Conservation (phyloP, 148 eudicot genomes). For the Heliosperma pusillum region DNA sequence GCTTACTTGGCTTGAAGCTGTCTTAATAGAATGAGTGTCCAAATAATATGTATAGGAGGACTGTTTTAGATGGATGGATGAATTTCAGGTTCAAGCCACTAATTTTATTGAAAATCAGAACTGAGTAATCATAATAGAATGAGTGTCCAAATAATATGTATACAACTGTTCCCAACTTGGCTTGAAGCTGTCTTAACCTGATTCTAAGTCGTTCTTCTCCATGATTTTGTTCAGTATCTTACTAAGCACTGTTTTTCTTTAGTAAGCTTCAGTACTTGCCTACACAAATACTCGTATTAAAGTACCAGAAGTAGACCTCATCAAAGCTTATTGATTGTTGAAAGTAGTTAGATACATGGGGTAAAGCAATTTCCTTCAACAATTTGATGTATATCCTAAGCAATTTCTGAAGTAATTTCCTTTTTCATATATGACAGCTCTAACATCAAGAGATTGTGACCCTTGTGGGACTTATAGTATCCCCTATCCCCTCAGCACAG, state of each 20-base stretch:
- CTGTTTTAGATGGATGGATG: neutral
- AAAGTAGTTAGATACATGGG: neutral
- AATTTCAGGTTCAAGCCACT: neutral
- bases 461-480: slow-evolving; percentile 22
- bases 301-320: neutral
- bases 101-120: neutral
- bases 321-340: neutral
- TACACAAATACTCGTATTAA: neutral
- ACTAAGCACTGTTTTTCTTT: neutral
- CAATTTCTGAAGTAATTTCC: neutral
- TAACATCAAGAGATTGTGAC: slow-evolving; percentile 1
- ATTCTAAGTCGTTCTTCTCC: neutral
- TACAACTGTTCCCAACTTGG: neutral
- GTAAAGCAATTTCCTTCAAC: neutral
- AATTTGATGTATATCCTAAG: neutral
- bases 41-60: too few species aligned
- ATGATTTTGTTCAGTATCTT: neutral
- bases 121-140: neutral
- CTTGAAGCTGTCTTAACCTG: neutral
- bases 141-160: neutral
- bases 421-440: slow-evolving; percentile 9
- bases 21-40: too few species aligned
- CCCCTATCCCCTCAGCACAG: slow-evolving; percentile 24
- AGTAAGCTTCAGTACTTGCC: neutral
- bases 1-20: too few species aligned